Evolutionary conservation across 345 rosid genomes (phyloP), one percentile per base, ranked within the genome.

Genomic region (Garcia nutans): DNA sequence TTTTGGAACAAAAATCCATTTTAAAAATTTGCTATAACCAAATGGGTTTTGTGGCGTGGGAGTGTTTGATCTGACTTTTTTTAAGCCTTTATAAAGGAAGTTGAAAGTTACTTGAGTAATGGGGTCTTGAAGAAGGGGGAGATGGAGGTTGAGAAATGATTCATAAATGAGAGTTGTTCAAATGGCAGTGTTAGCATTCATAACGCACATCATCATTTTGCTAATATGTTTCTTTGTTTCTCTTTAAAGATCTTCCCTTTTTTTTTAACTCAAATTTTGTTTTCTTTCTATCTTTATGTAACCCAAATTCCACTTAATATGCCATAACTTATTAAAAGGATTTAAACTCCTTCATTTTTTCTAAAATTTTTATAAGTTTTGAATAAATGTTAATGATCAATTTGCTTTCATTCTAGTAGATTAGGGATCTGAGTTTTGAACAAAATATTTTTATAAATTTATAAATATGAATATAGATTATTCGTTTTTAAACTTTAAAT

Each of bases 91-190:
- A 79, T 83, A 83, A 47, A 22, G 70, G 68, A 62, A 67, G 23
- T 70, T 12, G 69, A 60, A 70, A 52, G 13, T 15, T 45, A 31
- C 31, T 58, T 23, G 31, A 23, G 19, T 37, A 50, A 7, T 55
- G 37, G 54, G 75, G 31, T 41, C 67, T 72, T 62, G 1, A 33
- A 28, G 50, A 74, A 65, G 65, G 47, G 84, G 85, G 67, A 22
- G 89, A 81, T 82, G 74, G 87, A 26, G 47, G 87, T 77, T 84
- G 85, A 75, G 86, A 31, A 57, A 26, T 37, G 70, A 22, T 49
- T 59, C 81, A 72, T 87, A 74, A 87, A 84, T 82, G 84, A 41
- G 66, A 71, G 87, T 78, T 49, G 85, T 74, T 81, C 74, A 67
- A 82, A 64, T 65, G 68, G 58, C 65, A 74, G 49, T 31, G 12